Base-by-base conservation (phyloP, 2,329 filamentous ascomycete species). In the Chrysosporium queenslandicum region DNA sequence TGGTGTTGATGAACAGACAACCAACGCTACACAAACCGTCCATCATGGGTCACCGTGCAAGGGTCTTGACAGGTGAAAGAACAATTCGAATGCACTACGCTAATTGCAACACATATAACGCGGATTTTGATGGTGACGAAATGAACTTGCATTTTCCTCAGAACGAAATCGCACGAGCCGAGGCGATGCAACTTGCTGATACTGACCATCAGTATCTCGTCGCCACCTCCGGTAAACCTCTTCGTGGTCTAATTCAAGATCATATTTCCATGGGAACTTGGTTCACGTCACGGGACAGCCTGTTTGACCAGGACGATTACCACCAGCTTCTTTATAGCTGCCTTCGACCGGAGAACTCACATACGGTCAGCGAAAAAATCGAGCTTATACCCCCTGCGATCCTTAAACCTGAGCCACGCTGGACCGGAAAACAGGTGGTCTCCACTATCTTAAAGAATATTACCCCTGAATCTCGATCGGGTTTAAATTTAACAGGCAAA, bases 121-220 rank as follows among this genome's bases (percentile, higher is more conserved):
- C 92, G 29, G 92, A 98, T 77, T 98, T 98, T 65, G 94, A 98
- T 64, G 92, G 92, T 68, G 92, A 98, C 66, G 92, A 98, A 70
- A 98, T 98, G 92, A 98, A 98, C 68, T 94, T 98, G 90, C 92
- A 98, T 71, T 97, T 98, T 64, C 92, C 92, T 1, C 92, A 98
- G 62, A 97, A 95, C 60, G 94, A 97, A 66, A 77, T 97, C 58
- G 92, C 92, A 14, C 80, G 92, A 60, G 87, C 91, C 1, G 92
- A 98, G 71, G 92, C 92, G 1, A 78, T 94, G 59, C 87, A 89
- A 60, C 84, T 98, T 62, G 92, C 92, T 34, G 91, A 97, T 66
- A 96, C 92, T 2, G 91, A 98, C 66, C 90, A 96, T 64, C 92
- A 98, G 63, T 98, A 98, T 66, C 79, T 98, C 32, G 94, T 90